Base-by-base conservation (phyloP, 331 rosid species). In the Malus hybrid region DNA sequence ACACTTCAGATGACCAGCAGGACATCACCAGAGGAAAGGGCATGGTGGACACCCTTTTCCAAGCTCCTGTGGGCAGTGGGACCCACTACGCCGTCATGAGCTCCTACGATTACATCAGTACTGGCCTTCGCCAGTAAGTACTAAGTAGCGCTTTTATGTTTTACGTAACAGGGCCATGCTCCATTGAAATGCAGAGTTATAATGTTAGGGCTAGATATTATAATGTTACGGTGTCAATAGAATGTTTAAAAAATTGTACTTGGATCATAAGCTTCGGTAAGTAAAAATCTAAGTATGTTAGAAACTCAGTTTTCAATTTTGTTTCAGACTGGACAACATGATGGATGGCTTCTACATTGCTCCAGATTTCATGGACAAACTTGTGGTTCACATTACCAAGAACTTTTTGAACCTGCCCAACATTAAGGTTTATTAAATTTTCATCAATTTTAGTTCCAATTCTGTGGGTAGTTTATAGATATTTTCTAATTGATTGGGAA, bases 11-110 rank as follows among this genome's bases (percentile, higher is more conserved):
- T 80, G 96, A 93, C 69, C 98, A 93, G 39, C 98, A 93, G 48
- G 98, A 93, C 50, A 90, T 93, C 79, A 90, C 96, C 1, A 78
- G 95, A 75, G 93, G 98, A 68, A 93, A 93, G 78, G 98, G 98
- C 27, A 82, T 76, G 95, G 98, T 90, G 44, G 91, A 87, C 76
- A 65, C 86, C 42, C 80, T 89, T 70, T 93, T 89, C 82, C 98
- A 93, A 86, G 95, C 98, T 57, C 89, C 96, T 50, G 19, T 70
- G 70, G 87, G 74, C 0, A 4, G 79, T 65, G 98, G 98, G 7
- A 93, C 98, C 67, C 96, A 90, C 84, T 65, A 87, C 77, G 89
- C 95, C 32, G 84, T 93, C 83, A 68, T 90, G 81, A 90, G 87
- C 80, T 93, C 98, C 67, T 86, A 86, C 73, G 98, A 90, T 46